These are phyloP conservation scores for Begonia peltatifolia DNA, from an alignment of 306 rosid genomes.

Conservation along the genomic window DNA sequence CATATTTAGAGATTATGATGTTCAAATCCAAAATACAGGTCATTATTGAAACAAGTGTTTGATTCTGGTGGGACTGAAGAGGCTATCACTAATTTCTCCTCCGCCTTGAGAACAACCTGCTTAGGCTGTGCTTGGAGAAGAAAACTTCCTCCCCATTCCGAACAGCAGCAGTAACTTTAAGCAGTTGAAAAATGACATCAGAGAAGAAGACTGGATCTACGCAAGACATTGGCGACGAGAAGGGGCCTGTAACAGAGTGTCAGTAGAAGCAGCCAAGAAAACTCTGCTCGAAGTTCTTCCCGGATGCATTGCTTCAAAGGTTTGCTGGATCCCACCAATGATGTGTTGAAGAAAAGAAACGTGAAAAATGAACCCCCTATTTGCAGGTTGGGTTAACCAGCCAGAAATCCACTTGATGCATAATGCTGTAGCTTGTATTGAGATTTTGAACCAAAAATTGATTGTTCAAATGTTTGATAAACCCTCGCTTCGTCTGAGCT, in stretches of 20 bases:
- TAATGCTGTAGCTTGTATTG: too few relatives aligned
- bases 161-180: conserved; percentile 75
- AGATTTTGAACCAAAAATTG: neutral
- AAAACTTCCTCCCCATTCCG: too few relatives aligned
- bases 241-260: too few relatives aligned
- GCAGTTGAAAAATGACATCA: conserved; percentile 54
- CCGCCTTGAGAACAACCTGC: conserved; percentile 82
- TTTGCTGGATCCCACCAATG: conserved; percentile 84
- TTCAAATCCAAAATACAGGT: too few relatives aligned
- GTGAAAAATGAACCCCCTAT: too few relatives aligned
- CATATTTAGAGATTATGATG: too few relatives aligned
- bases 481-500: conserved; percentile 45
- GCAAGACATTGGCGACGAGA: too few relatives aligned
- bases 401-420: too few relatives aligned
- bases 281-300: conserved; percentile 26
- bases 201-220: conserved; percentile 80
- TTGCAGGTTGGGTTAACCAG: too few relatives aligned
- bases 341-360: neutral
- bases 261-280: too few relatives aligned
- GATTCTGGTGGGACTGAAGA: conserved; percentile 13
- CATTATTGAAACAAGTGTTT: neutral
- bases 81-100: conserved; percentile 46
- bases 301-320: conserved; percentile 79
- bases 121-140: conserved; percentile 36
- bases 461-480: conserved; percentile 37